These are phyloP conservation scores for Colletotrichum spaethianum DNA, from an alignment of 2,329 filamentous ascomycete genomes.

Conservation along the genomic window DNA sequence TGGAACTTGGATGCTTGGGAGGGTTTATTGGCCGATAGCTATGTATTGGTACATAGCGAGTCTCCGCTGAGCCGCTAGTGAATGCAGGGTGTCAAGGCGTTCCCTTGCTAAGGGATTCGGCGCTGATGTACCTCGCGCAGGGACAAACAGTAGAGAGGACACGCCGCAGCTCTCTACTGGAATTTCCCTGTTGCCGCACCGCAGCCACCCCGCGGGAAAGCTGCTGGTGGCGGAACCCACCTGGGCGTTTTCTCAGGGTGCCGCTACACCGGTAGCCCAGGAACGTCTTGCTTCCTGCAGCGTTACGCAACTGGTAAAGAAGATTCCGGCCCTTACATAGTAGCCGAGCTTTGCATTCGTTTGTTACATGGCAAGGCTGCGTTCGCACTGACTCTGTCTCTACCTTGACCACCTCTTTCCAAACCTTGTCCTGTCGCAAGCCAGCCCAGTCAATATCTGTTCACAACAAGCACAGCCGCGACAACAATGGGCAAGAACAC, in stretches of 20 bases:
- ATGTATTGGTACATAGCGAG: neutral
- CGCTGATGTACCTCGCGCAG: neutral
- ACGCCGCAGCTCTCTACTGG: neutral
- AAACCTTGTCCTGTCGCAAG: neutral
- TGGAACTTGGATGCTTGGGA: slow-evolving; percentile 12
- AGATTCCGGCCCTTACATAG: too few relatives aligned
- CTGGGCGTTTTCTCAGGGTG: neutral
- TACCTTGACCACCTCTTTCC: neutral
- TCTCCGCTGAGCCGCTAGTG: slow-evolving; percentile 5
- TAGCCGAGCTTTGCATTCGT: neutral
- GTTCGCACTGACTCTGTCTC: neutral
- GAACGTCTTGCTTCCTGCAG: slow-evolving; percentile 4
- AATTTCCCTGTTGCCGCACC: slow-evolving; percentile 1
- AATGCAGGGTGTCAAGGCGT: neutral
- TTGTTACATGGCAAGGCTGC: slow-evolving; percentile 2
- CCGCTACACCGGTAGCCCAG: neutral
- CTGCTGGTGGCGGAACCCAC: neutral
- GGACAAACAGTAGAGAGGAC: neutral
- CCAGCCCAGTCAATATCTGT: slow-evolving; percentile 1
- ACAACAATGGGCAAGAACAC: slow-evolving; percentile 62
- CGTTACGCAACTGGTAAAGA: slow-evolving; percentile 6
- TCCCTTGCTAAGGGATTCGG: neutral
- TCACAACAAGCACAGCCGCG: neutral
- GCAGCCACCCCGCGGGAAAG: slow-evolving; percentile 11
- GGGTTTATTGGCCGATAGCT: slow-evolving; percentile 18